These are phyloP conservation scores for Sonneratia caseolaris DNA, from an alignment of 345 rosid species.

Conservation along the genomic window DNA sequence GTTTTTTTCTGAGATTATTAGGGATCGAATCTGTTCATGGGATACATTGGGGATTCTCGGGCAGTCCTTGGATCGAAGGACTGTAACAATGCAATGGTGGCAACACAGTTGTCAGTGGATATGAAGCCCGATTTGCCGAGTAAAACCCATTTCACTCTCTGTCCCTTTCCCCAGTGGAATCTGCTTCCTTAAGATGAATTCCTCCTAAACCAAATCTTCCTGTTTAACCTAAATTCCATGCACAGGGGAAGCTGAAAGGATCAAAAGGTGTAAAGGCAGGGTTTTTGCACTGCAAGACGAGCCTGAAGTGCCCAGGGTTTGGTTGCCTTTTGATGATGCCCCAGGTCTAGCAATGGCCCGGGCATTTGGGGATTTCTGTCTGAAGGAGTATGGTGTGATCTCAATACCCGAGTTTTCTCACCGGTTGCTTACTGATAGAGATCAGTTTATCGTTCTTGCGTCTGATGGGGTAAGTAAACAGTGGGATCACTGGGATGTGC, in stretches of 20 bases:
- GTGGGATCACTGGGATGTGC: background rate
- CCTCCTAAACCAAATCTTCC: background rate
- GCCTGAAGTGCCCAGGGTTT: conserved; percentile 95
- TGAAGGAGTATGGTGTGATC: conserved; percentile 97
- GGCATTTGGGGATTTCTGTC: conserved; percentile 97
- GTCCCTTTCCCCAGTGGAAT: background rate
- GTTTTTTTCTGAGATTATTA: conserved; percentile 17
- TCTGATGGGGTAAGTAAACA: conserved; percentile 76
- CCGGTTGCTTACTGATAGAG: conserved; percentile 65
- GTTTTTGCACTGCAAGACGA: conserved; percentile 98
- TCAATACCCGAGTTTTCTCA: conserved; percentile 92
- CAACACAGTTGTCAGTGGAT: conserved; percentile 89
- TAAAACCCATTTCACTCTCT: conserved; percentile 21
- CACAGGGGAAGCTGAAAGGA: conserved; percentile 93
- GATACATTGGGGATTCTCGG: conserved; percentile 95
- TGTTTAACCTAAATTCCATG: background rate
- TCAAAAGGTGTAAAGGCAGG: conserved; percentile 88
- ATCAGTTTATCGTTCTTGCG: conserved; percentile 94
- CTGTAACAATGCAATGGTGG: conserved; percentile 61
- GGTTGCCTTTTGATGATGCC: conserved; percentile 99
- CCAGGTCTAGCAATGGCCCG: conserved; percentile 99
- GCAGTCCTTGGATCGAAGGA: conserved; percentile 92
- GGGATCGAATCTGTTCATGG: conserved; percentile 93
- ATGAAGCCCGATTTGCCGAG: conserved; percentile 98
- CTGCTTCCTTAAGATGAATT: background rate